Evolutionary conservation across 345 rosid genomes (phyloP).

Genomic region (Eutrema japonicum): DNA sequence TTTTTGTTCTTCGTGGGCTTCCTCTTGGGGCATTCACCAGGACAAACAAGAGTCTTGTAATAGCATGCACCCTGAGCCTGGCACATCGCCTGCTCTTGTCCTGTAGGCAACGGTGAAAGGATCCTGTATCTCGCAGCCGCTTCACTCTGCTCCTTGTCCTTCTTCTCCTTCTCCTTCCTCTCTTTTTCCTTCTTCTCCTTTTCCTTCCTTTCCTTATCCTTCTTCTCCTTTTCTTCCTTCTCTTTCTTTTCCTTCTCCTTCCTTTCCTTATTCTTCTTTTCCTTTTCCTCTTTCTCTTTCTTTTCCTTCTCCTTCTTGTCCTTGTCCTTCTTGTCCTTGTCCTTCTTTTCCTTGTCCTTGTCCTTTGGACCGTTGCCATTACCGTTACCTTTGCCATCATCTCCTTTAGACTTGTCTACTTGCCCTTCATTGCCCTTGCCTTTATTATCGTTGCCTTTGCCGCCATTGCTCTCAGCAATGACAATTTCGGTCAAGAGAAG

Average conservation of each 20-base stretch:
- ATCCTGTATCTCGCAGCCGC: conserved; percentile 48
- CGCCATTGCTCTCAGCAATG: conserved; percentile 40
- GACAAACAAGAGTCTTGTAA: conserved; percentile 58
- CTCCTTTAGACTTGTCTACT: conserved; percentile 26
- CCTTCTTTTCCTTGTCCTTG: conserved; percentile 12
- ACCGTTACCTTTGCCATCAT: conserved; percentile 13
- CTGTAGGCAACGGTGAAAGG: conserved; percentile 40
- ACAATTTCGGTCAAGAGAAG: conserved; percentile 46
- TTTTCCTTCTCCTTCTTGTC: not conserved
- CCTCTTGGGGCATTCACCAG: conserved; percentile 67
- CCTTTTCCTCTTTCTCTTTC: conserved; percentile 12
- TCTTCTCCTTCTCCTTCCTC: conserved; percentile 40
- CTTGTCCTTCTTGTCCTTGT: conserved; percentile 2
- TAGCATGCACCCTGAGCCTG: conserved; percentile 49
- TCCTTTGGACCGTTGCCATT: conserved; percentile 26
- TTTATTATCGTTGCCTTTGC: conserved; percentile 26
- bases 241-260: conserved; percentile 26
- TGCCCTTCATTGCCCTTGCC: conserved; percentile 25
- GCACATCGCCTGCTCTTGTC: conserved; percentile 61
- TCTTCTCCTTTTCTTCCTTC: conserved; percentile 7
- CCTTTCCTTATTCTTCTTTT: conserved; percentile 9
- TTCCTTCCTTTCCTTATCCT: conserved; percentile 28
- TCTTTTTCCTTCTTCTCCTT: conserved; percentile 35
- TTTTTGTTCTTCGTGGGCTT: conserved; percentile 68
- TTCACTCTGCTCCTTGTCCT: conserved; percentile 36